Evolutionary conservation across 2,329 filamentous ascomycete species (phyloP), one percentile per base, ranked within the genome.

Genomic region (Fragosphaeria purpurea): DNA sequence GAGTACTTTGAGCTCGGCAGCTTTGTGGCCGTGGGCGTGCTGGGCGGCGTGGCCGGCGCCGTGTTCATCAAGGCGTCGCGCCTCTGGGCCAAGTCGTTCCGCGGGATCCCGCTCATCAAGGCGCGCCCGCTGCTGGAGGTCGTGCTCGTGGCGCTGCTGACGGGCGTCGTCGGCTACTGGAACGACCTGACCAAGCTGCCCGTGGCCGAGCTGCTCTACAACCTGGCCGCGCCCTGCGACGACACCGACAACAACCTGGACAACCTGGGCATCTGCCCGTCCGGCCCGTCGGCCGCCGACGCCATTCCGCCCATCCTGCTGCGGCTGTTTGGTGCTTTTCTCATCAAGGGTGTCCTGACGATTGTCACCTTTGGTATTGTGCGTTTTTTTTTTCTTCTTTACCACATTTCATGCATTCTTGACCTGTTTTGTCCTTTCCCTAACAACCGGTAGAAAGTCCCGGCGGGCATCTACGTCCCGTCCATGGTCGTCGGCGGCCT

Each of bases 401-500:
- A n/a, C 12, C 32, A n/a, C 13, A 4, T 37, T 34, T 34, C 12
- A 7, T 33, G 34, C 31, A 8, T 46, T 30, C 6, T n/a, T 37
- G 10, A 33, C 5, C 37, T 22, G 35, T 11, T 30, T 5, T 12
- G 3, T 5, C 2, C 4, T 1, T 1, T 6, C 8, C 12, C 50
- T 55, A 48, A 55, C 53, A 9, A 3, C 1, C 10, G 7, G 46
- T 62, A 80, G 74, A 97, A 97, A 74, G 83, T 97, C 0, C 93
- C 93, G 8, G 89, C 91, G 1, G 93, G 93, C 56, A 96, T 98
- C 58, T 98, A 98, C 60, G 90, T 98, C 2, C 93, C 93, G 4
- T 96, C 91, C 59, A 98, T 98, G 93, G 93, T 97, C 33, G 88
- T 97, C 13, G 93, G 93, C 56, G 93, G 93, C 61, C 72, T 98